Conservation (phyloP, 345 rosid genomes). For the Eucalyptus cloeziana region DNA sequence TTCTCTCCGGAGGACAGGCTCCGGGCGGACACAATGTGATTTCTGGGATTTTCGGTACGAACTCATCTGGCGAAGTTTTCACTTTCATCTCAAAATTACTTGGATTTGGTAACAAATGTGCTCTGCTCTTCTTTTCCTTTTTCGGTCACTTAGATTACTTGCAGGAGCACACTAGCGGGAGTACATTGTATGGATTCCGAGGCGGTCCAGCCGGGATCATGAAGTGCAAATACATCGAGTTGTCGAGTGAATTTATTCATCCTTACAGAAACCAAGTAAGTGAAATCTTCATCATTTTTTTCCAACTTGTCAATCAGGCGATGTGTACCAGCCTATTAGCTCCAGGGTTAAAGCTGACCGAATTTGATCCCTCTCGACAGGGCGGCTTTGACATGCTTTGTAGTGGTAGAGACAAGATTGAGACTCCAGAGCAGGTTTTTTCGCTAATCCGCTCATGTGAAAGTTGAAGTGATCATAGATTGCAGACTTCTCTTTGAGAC, state of each 20-base stretch:
- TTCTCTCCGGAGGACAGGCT: conserved; percentile 96
- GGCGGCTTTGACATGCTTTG: conserved; percentile 99
- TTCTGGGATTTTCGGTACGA: conserved; percentile 75
- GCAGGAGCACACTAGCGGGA: conserved; percentile 60
- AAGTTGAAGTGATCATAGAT: neutral
- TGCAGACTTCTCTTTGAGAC: neutral
- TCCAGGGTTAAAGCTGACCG: neutral
- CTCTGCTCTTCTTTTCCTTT: neutral
- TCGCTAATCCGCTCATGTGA: neutral
- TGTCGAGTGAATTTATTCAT: conserved; percentile 51
- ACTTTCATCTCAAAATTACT: neutral
- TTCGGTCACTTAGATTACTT: conserved; percentile 52
- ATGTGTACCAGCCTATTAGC: neutral
- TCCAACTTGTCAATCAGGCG: neutral
- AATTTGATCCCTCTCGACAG: conserved; percentile 16
- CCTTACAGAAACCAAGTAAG: conserved; percentile 87
- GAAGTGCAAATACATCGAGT: conserved; percentile 77
- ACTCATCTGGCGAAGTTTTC: neutral
- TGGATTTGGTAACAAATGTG: neutral
- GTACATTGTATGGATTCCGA: conserved; percentile 67
- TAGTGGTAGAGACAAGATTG: conserved; percentile 99
- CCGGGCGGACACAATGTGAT: conserved; percentile 99
- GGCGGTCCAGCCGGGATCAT: conserved; percentile 99
- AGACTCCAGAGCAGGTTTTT: conserved; percentile 98
- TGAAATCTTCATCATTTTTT: neutral